Base-by-base conservation (phyloP, 2,329 filamentous ascomycete genomes). In the Botrytis tulipae region DNA sequence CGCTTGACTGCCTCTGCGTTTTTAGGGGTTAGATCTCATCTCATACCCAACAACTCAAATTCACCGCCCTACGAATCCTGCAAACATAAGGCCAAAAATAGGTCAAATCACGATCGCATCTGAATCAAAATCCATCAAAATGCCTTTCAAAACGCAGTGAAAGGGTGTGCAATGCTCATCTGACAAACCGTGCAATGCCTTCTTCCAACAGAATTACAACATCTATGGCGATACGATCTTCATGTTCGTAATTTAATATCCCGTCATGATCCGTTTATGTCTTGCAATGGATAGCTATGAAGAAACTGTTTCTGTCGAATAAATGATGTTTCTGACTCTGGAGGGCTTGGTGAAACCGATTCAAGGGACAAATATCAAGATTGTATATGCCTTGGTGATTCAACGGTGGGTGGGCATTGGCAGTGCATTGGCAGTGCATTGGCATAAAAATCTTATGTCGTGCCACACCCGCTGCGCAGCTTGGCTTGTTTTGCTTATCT, bases 181-280 rank as follows among this genome's bases (percentile, higher is more conserved):
- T 12, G 1, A 44, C 25, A 63, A 42, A 29, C 61, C 61, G 61
- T 63, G 37, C 61, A n/a, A 42, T n/a, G 22, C 37, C 37, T 42
- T 29, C 35, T 4, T 37, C 14, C 59, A 16, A 4, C 59, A 40
- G 5, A n/a, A 61, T 61, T 61, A 62, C 60, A n/a, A 62, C 60
- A 62, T 62, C 51, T 40, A 62, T 62, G 14, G 60, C 60, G 60
- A 62, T 62, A n/a, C 37, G 61, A 63, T 42, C 60, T 42, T 42
- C 37, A 62, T 62, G 59, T 61, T 62, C 60, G 60, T 62, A 40
- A 62, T 42, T 62, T 62, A 40, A 63, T 63, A 20, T 32, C 40
- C 61, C 16, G 61, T 42, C 1, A n/a, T 63, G 61, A 63, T 62
- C 60, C 60, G 37, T 62, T n/a, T 62, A 9, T 62, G 60, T 42